phyloP scores from a whole-genome alignment of 148 eudicot species.

The Talinum fruticosum region DNA sequence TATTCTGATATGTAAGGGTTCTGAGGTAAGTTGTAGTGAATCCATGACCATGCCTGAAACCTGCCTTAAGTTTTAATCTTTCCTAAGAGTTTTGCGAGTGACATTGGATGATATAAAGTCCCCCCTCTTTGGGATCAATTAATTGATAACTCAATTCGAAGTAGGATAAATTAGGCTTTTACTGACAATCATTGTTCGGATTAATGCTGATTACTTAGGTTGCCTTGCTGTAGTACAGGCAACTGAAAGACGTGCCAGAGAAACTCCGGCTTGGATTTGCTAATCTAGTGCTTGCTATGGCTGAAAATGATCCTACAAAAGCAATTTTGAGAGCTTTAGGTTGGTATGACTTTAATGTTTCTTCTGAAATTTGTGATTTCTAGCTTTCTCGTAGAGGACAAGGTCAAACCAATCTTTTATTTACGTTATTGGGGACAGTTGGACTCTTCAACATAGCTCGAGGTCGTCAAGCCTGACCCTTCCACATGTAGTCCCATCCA shows the following conservation, averaged over 20 bases:
- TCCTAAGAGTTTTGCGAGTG: background rate
- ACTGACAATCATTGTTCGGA: background rate
- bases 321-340: conserved; percentile 88
- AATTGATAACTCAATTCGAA: background rate
- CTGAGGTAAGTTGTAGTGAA: conserved; percentile 52
- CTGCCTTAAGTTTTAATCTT: background rate
- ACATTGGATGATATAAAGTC: background rate
- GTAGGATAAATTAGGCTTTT: background rate
- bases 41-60: too few species aligned
- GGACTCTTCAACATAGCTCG: too few species aligned
- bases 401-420: background rate
- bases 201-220: conserved; percentile 39
- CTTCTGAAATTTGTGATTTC: conserved; percentile 3
- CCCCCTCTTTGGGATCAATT: background rate
- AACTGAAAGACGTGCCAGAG: conserved; percentile 96
- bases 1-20: conserved; percentile 83
- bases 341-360: conserved; percentile 12
- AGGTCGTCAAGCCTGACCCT: too few species aligned
- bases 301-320: conserved; percentile 69
- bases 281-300: conserved; percentile 81
- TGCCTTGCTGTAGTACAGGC: conserved; percentile 93
- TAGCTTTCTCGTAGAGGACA: background rate
- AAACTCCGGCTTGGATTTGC: conserved; percentile 88
- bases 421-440: too few species aligned
- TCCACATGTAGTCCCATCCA: too few species aligned